Percentiles rank a stretch among this genome's conserved stretches.
phyloP scores from a whole-genome alignment of 2,329 filamentous ascomycete genomes.

The Ampelomyces quisqualis region DNA sequence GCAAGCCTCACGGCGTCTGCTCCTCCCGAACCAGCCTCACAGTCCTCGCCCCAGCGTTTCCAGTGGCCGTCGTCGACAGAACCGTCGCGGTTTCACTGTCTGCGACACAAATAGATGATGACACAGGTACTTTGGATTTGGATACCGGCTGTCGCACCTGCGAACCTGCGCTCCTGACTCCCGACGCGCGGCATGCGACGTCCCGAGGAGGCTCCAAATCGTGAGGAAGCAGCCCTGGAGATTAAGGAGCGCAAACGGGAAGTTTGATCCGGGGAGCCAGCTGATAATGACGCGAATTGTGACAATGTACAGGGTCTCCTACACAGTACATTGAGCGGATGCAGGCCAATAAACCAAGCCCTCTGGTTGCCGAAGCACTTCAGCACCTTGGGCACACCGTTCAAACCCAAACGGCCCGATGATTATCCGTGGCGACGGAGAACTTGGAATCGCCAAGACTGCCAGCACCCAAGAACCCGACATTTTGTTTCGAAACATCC shows the following conservation, averaged over 20 bases:
- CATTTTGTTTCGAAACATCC: slow-evolving; percentile 1
- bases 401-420: too few relatives aligned
- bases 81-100: not conserved
- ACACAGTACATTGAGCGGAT: slow-evolving; percentile 8
- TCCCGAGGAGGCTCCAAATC: not conserved
- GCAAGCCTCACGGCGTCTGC: not conserved
- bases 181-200: not conserved
- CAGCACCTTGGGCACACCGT: too few relatives aligned
- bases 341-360: slow-evolving; percentile 7
- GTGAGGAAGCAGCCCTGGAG: not conserved
- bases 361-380: slow-evolving; percentile 2
- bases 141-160: not conserved
- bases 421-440: too few relatives aligned
- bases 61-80: not conserved
- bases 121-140: not conserved
- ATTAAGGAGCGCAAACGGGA: slow-evolving; percentile 1
- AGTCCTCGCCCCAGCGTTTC: not conserved
- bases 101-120: not conserved
- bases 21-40: not conserved
- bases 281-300: slow-evolving; percentile 3
- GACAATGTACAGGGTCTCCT: slow-evolving; percentile 6
- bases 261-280: not conserved
- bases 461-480: too few relatives aligned
- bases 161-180: not conserved
- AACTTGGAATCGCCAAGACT: slow-evolving; percentile 1